Conservation (phyloP, 2,329 filamentous ascomycete species). For the Hypoxylon sp. region DNA sequence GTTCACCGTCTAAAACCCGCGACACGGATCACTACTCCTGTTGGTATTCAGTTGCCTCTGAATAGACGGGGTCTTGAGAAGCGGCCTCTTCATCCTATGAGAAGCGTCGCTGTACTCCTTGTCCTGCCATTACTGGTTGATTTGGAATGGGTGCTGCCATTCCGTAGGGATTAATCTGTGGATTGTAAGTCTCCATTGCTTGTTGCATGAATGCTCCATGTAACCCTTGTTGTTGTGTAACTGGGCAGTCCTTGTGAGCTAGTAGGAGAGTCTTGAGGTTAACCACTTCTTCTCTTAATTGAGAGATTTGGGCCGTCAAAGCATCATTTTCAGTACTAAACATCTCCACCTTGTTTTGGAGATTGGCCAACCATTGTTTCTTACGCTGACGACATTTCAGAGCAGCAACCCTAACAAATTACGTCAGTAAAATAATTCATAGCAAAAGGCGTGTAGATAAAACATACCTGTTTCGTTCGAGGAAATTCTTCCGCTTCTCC, state of each 20-base stretch:
- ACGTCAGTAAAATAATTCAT: constrained; percentile 44
- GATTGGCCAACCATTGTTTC: constrained; percentile 97
- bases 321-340: constrained; percentile 93
- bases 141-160: constrained; percentile 68
- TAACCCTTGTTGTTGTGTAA: constrained; percentile 88
- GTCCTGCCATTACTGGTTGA: constrained; percentile 70
- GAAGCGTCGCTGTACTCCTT: constrained; percentile 69
- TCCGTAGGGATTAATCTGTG: constrained; percentile 72
- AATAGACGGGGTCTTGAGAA: constrained; percentile 35
- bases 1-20: constrained; percentile 24
- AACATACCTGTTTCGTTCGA: constrained; percentile 91
- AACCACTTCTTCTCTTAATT: constrained; percentile 91
- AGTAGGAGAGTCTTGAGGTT: constrained; percentile 93
- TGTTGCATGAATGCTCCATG: constrained; percentile 70
- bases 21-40: constrained; percentile 19
- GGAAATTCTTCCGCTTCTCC: constrained; percentile 97
- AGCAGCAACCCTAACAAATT: constrained; percentile 82
- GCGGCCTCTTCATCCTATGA: constrained; percentile 61
- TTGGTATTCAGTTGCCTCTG: constrained; percentile 21
- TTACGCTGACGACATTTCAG: constrained; percentile 97
- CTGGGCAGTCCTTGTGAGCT: constrained; percentile 95
- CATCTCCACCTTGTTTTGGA: constrained; percentile 94
- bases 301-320: constrained; percentile 84
- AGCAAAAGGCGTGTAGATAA: not conserved
- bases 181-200: constrained; percentile 68